Evolutionary conservation across 352 stramenopile species (phyloP), one percentile per base, ranked within the genome.

Genomic region (Globisporangium parvum): DNA sequence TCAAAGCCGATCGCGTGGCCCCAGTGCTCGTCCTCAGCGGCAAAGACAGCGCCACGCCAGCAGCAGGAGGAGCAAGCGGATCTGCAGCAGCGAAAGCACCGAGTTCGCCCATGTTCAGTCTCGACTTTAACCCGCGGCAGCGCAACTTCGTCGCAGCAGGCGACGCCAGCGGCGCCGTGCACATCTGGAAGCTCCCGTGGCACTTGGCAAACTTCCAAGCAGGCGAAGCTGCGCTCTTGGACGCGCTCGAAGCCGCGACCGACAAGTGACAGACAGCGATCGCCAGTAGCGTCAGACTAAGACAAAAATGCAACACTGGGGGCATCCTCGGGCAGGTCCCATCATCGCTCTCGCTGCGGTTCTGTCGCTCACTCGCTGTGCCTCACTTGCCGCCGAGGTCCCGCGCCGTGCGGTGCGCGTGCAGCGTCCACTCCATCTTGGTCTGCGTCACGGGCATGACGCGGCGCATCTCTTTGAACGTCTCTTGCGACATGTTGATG

Each of bases 401-500:
- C 42, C 83, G 79, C 44, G 81, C 85, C 33, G 83, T 93, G 49
- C 85, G 85, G 51, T 95, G 85, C 28, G 81, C 79, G 57, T 92
- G 77, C 48, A 95, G 51, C 53, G 70, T 95, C 85, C 85, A 95
- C 15, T 56, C 17, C 14, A 56, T 20, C 50, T 24, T 39, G 10
- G 17, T 57, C 18, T 59, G 39, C 67, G 42, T 65, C 87, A 79
- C 75, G 47, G 95, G 93, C 82, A 98, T 96, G 12, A 98, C 91
- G 51, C 95, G 85, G 50, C 96, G 85, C 86, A 98, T 97, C 59
- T 95, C 88, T 67, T 96, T 96, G 63, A 97, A 96, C 9, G 91
- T 96, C 61, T 97, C 86, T 55, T 97, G 80, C 31, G 87, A 96
- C 90, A 98, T 98, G 64, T 95, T 96, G 59, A 90, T 92, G 71